Base-by-base conservation (phyloP, 345 rosid genomes). In the Murraya koenigii region DNA sequence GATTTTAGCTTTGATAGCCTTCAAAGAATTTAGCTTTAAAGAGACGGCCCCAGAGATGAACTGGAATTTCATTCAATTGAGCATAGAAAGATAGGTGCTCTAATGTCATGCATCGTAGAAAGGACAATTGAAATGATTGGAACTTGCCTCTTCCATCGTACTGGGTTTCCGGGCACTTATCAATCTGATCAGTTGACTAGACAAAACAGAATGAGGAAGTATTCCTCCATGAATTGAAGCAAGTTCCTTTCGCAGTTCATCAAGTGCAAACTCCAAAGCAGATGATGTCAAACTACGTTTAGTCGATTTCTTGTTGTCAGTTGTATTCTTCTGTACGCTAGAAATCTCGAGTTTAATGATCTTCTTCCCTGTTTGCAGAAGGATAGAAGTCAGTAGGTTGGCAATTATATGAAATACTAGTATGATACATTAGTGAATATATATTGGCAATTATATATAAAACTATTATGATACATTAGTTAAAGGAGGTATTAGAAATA, bases 131-230 rank as follows among this genome's bases (percentile, higher is more conserved):
- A n/a, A 49, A 77, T 6, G 47, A 26, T 30, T 55, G 66, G 35
- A 59, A 83, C 89, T 84, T 77, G 71, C 99, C 97, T 93, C 87
- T 83, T 85, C 79, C 61, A 76, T 63, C 59, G 97, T 86, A 65
- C 72, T 78, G 39, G 99, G 99, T 82, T 79, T 89, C 70, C 72
- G 83, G 71, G 88, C 61, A 62, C 92, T 83, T 81, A 93, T 88
- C 78, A 44, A 72, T 79, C 90, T 78, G 81, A 95, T 93, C 79
- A 91, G 94, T 71, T 92, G 93, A 7, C 89, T 83, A 35, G 99
- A 90, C 81, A 93, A 86, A 73, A 95, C 83, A 1, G 97, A 89
- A 86, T 95, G 98, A 72, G 97, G 99, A 71, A 91, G 88, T 85
- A 95, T 90, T 77, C 89, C 92, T 75, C 94, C 97, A 74, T 93